These are phyloP conservation scores for Vicia faba DNA, from an alignment of 306 rosid genomes.

Conservation along the genomic window DNA sequence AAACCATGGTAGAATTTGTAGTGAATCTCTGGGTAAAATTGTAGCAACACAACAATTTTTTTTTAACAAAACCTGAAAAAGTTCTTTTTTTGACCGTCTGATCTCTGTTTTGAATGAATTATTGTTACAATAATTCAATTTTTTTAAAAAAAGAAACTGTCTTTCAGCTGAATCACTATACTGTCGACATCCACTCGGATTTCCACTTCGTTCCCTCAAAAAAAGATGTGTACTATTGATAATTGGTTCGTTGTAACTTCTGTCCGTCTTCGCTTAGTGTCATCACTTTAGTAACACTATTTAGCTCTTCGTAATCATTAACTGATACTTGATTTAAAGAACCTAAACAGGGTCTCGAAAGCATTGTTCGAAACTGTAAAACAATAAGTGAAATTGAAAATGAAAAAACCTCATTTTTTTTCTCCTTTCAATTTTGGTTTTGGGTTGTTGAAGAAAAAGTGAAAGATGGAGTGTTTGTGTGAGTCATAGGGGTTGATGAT, in stretches of 20 bases:
- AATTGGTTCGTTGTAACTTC: conserved; percentile 46
- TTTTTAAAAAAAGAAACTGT: conserved; percentile 42
- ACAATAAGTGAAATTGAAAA: too few relatives aligned
- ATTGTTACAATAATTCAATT: conserved; percentile 55
- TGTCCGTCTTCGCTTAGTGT: too few relatives aligned
- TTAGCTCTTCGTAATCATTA: too few relatives aligned
- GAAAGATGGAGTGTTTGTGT: too few relatives aligned
- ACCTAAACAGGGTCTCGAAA: too few relatives aligned
- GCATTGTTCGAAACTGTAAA: too few relatives aligned
- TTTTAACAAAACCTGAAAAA: conserved; percentile 44
- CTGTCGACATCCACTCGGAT: conserved; percentile 64
- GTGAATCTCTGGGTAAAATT: conserved; percentile 48
- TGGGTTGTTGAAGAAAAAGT: too few relatives aligned
- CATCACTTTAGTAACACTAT: too few relatives aligned
- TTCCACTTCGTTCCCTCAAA: conserved; percentile 33
- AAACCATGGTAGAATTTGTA: conserved; percentile 61
- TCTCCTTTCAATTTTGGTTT: too few relatives aligned
- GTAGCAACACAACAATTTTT: conserved; percentile 61
- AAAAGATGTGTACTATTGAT: conserved; percentile 44
- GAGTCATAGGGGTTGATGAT: too few relatives aligned
- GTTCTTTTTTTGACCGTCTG: conserved; percentile 50
- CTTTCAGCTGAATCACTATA: conserved; percentile 56
- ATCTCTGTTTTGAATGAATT: conserved; percentile 49
- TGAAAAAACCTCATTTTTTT: too few relatives aligned
- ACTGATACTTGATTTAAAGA: too few relatives aligned